phyloP scores from a whole-genome alignment of 306 rosid genomes.

The Vachellia pachyceras region DNA sequence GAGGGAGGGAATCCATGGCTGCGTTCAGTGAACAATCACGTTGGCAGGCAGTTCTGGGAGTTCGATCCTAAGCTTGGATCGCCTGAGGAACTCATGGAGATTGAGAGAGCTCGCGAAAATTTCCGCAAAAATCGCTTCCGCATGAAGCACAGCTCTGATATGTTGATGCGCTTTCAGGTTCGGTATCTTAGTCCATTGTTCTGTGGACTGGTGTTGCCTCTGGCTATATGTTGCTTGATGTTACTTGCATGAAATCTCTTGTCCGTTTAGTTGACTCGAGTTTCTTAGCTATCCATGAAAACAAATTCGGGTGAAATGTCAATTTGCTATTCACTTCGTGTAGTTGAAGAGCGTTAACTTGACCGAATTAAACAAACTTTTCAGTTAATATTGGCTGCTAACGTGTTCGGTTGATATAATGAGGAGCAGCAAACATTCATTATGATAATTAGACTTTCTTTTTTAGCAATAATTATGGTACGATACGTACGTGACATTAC shows the following conservation, averaged over 20 bases:
- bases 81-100: constrained; percentile 48
- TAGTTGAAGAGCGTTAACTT: background rate
- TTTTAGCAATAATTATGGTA: background rate
- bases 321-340: background rate
- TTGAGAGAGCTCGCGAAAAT: constrained; percentile 60
- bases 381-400: background rate
- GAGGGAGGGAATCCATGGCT: constrained; percentile 81
- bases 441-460: background rate
- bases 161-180: constrained; percentile 91
- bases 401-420: background rate
- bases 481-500: background rate
- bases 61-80: constrained; percentile 68
- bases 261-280: background rate
- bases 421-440: background rate
- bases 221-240: background rate
- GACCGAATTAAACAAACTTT: background rate
- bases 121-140: constrained; percentile 58
- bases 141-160: constrained; percentile 76
- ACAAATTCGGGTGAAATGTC: background rate
- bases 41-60: constrained; percentile 87
- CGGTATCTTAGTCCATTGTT: background rate
- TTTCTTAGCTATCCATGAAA: background rate
- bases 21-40: constrained; percentile 63
- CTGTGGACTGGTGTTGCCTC: background rate
- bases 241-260: background rate